These are phyloP conservation scores for Skeletonema tropicum DNA, from an alignment of 108 stramenopile species.

Conservation along the genomic window DNA sequence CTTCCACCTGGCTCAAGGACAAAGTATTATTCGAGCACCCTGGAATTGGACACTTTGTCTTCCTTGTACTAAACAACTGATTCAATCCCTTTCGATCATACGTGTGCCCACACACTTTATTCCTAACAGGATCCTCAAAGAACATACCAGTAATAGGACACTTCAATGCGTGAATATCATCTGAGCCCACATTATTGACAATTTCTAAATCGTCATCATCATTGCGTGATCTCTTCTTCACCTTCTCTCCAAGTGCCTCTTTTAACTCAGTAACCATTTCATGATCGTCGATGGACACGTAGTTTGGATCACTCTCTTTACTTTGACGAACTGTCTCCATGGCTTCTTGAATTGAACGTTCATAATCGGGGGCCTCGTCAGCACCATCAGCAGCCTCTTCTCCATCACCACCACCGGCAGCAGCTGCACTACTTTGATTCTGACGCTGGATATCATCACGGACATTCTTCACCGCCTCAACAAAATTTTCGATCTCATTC, in stretches of 20 bases:
- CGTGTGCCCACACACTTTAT: constrained; percentile 66
- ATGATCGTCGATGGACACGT: constrained; percentile 28
- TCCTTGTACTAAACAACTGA: constrained; percentile 41
- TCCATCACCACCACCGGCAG: neutral
- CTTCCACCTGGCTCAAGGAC: constrained; percentile 49
- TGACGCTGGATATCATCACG: constrained; percentile 28
- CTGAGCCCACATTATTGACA: constrained; percentile 13
- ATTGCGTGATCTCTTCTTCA: constrained; percentile 32
- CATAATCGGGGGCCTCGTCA: constrained; percentile 45
- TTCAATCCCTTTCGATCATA: constrained; percentile 58
- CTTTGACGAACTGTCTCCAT: constrained; percentile 29
- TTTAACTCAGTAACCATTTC: constrained; percentile 15
- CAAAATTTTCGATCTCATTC: constrained; percentile 50
- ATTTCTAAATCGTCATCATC: constrained; percentile 51
- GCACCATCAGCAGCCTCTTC: neutral
- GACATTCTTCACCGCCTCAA: constrained; percentile 45
- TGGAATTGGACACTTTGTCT: constrained; percentile 60
- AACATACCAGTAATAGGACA: constrained; percentile 68
- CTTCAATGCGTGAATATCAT: constrained; percentile 46
- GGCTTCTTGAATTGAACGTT: constrained; percentile 40
- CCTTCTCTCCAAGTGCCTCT: constrained; percentile 38
- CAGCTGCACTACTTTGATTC: constrained; percentile 9
- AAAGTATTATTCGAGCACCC: constrained; percentile 61
- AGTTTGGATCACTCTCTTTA: constrained; percentile 8
- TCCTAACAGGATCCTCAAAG: constrained; percentile 69